Percentiles rank a stretch among this genome's conserved stretches.
These are phyloP conservation scores for Scalesia atractyloides DNA, from an alignment of 129 eudicot species.

Conservation along the genomic window DNA sequence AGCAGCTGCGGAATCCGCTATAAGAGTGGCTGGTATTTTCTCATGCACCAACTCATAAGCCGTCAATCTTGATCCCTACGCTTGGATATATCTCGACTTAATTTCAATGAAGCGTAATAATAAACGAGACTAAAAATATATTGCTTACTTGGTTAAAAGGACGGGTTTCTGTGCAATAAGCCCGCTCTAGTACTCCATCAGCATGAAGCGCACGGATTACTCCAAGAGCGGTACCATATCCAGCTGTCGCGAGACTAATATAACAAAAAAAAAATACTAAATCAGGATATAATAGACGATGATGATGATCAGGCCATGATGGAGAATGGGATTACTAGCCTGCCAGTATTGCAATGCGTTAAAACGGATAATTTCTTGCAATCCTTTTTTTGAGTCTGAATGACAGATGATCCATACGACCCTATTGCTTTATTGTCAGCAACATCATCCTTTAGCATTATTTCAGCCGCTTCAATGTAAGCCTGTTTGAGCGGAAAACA, in stretches of 20 bases:
- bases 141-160: conserved; percentile 87
- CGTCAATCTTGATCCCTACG: conserved; percentile 93
- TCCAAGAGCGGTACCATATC: conserved; percentile 98
- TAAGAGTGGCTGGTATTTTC: conserved; percentile 87
- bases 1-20: conserved; percentile 98
- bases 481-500: conserved; percentile 45
- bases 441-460: conserved; percentile 90
- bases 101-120: not conserved
- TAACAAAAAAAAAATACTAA: conserved; percentile 10
- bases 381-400: conserved; percentile 48
- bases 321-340: conserved; percentile 36
- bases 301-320: not conserved
- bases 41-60: conserved; percentile 95
- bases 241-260: conserved; percentile 94
- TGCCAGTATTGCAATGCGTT: conserved; percentile 99
- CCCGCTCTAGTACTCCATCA: conserved; percentile 73
- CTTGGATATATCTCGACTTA: not conserved
- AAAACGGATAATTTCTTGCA: conserved; percentile 57
- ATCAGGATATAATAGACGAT: not conserved
- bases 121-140: conserved; percentile 2
- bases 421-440: conserved; percentile 97
- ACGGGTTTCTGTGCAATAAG: conserved; percentile 97
- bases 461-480: conserved; percentile 81
- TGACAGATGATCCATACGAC: conserved; percentile 68
- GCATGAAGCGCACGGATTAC: conserved; percentile 87